Evolutionary conservation across 768 basidiomycete genomes (phyloP).

Genomic region (Rhizopogon roseolus): DNA sequence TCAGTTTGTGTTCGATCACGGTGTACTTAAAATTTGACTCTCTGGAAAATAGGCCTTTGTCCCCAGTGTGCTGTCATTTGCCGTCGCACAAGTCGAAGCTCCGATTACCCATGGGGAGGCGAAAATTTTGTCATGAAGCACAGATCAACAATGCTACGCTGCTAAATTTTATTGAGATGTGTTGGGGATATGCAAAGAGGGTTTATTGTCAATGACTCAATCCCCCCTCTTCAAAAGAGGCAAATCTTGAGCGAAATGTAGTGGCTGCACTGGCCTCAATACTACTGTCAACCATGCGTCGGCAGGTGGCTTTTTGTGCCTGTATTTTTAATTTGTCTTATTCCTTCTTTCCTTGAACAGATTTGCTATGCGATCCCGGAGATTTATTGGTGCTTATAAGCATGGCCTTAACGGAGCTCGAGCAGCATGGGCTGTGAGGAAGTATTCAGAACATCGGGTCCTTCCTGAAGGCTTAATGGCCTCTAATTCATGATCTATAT

Average conservation of each 20-base stretch:
- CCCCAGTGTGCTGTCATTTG: too few species aligned
- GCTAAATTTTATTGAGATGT: conserved; percentile 35
- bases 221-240: conserved; percentile 14
- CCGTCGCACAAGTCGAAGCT: too few species aligned
- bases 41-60: too few species aligned
- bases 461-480: conserved; percentile 8
- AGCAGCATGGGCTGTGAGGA: conserved; percentile 23
- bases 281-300: conserved; percentile 9
- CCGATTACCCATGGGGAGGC: too few species aligned
- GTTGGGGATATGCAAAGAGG: conserved; percentile 25
- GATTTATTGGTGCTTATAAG: conserved; percentile 22
- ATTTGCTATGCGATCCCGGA: conserved; percentile 12
- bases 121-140: too few species aligned
- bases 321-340: background rate
- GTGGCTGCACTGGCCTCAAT: conserved; percentile 11
- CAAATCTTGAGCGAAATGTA: conserved; percentile 29
- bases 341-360: conserved; percentile 6
- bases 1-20: too few species aligned
- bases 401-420: conserved; percentile 15
- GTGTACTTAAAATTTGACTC: too few species aligned
- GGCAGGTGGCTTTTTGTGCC: conserved; percentile 9
- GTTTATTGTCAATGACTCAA: conserved; percentile 16
- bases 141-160: too few species aligned
- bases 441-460: conserved; percentile 17
- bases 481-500: background rate